Evolutionary conservation across 2,329 filamentous ascomycete species (phyloP), one percentile per base, ranked within the genome.

Genomic region (Aspergillus nomiae): DNA sequence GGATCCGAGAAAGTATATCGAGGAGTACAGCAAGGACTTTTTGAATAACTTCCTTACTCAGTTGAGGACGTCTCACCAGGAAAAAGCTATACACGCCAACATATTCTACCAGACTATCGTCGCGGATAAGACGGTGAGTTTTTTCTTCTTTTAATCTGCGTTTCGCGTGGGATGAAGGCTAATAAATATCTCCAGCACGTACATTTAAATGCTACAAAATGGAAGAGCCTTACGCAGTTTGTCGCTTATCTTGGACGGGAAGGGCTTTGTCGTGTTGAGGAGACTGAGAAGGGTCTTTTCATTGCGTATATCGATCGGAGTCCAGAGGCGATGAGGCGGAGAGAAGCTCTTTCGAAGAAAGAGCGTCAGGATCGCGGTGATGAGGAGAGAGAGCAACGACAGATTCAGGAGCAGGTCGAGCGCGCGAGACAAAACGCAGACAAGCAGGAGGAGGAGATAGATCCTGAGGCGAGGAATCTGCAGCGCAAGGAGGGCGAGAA

Each of bases 91-190:
- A 1, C 86, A 94, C 38, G 87, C 94, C 58, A 99, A 99, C 73
- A 89, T 92, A 65, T 98, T 98, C 77, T 99, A 99, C 79, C 92
- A 98, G 76, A 90, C 94, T 73, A 95, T 96, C 72, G 97, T 98
- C 69, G 85, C 88, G 19, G 90, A 94, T 69, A 93, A 94, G 77
- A 86, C 92, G 72, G 69, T 73, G 43, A 66, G 70, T 70, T 46
- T 9, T 30, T 1, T 8, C 43, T 11, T 51, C 19, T 4, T 7
- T 4, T 14, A 19, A 21, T 28, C 24, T 28, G 46, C 4, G 46
- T 36, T 57, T 46, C 34, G n/a, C 19, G n/a, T 61, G 5, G 43
- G 43, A 7, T 24, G 21, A 4, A n/a, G 24, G 4, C 45, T 41
- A 19, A 19, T n/a, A 21, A 32, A 59, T 43, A 10, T 7, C 34